phyloP scores from a whole-genome alignment of 2,329 filamentous ascomycete genomes.

The Aspergillus niger region DNA sequence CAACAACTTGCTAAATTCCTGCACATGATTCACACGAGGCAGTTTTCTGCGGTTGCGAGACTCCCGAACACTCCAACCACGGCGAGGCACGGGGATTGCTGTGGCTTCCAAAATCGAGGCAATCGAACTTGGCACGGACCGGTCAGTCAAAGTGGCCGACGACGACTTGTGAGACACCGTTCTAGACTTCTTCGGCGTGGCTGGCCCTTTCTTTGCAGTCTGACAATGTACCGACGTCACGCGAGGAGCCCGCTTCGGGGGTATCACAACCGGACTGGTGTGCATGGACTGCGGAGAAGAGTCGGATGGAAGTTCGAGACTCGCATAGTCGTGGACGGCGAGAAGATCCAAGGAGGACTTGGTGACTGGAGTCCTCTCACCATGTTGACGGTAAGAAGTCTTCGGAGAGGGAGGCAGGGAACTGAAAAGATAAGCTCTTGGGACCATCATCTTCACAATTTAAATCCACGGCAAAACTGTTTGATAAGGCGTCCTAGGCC shows the following conservation, averaged over 20 bases:
- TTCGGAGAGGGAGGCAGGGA: slow-evolving; percentile 29
- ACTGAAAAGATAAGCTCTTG: slow-evolving; percentile 41
- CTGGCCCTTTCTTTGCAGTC: slow-evolving; percentile 19
- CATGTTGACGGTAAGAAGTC: slow-evolving; percentile 21
- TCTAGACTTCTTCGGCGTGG: slow-evolving; percentile 22
- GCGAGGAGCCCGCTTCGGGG: slow-evolving; percentile 34
- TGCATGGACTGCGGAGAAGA: slow-evolving; percentile 21
- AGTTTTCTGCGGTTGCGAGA: slow-evolving; percentile 44
- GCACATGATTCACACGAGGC: slow-evolving; percentile 45
- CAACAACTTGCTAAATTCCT: slow-evolving; percentile 59
- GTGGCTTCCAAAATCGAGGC: slow-evolving; percentile 62
- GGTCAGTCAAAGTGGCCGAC: slow-evolving; percentile 33
- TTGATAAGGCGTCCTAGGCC: slow-evolving; percentile 28
- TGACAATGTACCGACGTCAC: slow-evolving; percentile 22
- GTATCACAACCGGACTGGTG: slow-evolving; percentile 39
- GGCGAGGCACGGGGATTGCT: slow-evolving; percentile 56
- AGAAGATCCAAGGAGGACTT: slow-evolving; percentile 13
- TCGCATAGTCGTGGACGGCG: slow-evolving; percentile 16
- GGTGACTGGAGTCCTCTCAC: slow-evolving; percentile 17
- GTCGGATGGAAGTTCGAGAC: slow-evolving; percentile 20
- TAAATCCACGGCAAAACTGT: slow-evolving; percentile 16
- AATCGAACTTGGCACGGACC: slow-evolving; percentile 57
- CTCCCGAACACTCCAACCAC: slow-evolving; percentile 41
- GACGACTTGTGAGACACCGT: slow-evolving; percentile 28
- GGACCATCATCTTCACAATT: slow-evolving; percentile 44